A percentile compares a stretch with the other conserved stretches of the same genome.
Conservation (phyloP, 495 filamentous ascomycete species). For the Lichenothelia convexa region DNA sequence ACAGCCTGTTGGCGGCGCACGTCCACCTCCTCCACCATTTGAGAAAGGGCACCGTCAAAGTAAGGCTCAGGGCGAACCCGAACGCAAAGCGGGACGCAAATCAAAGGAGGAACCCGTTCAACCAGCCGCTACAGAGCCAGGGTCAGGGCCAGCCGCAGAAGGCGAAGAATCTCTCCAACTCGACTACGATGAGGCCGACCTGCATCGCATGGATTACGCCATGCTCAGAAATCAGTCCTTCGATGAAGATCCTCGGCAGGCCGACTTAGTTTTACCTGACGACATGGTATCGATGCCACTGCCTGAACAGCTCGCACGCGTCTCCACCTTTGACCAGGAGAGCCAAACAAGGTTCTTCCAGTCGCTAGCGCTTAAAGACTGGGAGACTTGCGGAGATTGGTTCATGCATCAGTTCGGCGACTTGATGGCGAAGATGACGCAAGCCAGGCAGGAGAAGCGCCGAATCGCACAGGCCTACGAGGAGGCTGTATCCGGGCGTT, state of each 20-base stretch:
- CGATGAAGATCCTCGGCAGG: constrained; percentile 28
- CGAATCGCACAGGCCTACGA: constrained; percentile 48
- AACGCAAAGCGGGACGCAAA: too few species aligned
- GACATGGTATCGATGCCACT: constrained; percentile 10
- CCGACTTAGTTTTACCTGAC: constrained; percentile 10
- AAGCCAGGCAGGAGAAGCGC: constrained; percentile 45
- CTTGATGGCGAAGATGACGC: constrained; percentile 43
- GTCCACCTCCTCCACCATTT: too few species aligned
- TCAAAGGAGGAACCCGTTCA: too few species aligned
- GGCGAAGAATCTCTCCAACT: constrained; percentile 1
- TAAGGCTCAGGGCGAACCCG: too few species aligned
- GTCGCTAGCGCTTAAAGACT: constrained; percentile 47
- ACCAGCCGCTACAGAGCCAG: too few species aligned
- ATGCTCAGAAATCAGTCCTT: constrained; percentile 36
- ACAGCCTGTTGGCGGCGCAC: too few species aligned
- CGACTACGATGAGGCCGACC: constrained; percentile 5
- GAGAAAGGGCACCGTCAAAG: too few species aligned
- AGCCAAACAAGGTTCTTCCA: constrained; percentile 45
- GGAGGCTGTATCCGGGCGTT: constrained; percentile 37
- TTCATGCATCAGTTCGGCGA: constrained; percentile 50
- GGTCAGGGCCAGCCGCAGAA: too few species aligned
- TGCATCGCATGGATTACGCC: constrained; percentile 19
- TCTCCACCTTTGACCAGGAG: constrained; percentile 11
- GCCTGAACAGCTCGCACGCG: constrained; percentile 21
- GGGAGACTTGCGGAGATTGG: constrained; percentile 71